Evolutionary conservation across 306 rosid genomes (phyloP), one percentile per base, ranked within the genome.

Genomic region (Echinosophora koreensis): DNA sequence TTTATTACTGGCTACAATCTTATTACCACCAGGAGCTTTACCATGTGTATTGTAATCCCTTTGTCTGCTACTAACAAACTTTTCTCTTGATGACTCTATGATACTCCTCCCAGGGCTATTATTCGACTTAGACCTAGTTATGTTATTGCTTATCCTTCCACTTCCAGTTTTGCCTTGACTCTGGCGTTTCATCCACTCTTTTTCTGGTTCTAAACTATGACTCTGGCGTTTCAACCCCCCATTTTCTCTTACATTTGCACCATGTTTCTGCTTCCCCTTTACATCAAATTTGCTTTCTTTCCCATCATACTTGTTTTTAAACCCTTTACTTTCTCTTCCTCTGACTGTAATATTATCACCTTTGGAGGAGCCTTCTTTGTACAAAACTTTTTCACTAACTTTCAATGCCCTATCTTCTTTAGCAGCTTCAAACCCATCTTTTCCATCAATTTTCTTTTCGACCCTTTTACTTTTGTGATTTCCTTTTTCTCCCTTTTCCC

Each of bases 251-350:
- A 52, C 54, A 22, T 70, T 84, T 58, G 57, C 84, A 42, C 73
- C 69, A n/a, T 60, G 37, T 72, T 73, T 80, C 76, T 56, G 72
- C 73, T 76, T 76, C 39, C 42, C 80, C 78, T 66, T 76, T 2
- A 54, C 83, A 67, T 74, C 83, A 71, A 56, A 4, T 2, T 54
- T 68, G 4, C 85, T 74, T 64, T 46, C 60, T 54, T 75, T 82
- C 62, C 78, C 73, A 34, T 72, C 85, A 66, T 46, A 17, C 47
- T 84, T 81, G 30, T 76, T 69, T 78, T 66, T 80, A 37, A 79
- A 68, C 15, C 80, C 81, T 32, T 55, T 72, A 47, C 14, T 56
- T 22, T 57, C 32, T 77, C 71, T 56, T 73, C 79, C 59, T 73
- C 71, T 81, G 15, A 66, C 44, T 39, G 59, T 56, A 42, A 68